These are phyloP conservation scores for Stevia rebaudiana DNA, from an alignment of 140 eudicot species.

Conservation along the genomic window DNA sequence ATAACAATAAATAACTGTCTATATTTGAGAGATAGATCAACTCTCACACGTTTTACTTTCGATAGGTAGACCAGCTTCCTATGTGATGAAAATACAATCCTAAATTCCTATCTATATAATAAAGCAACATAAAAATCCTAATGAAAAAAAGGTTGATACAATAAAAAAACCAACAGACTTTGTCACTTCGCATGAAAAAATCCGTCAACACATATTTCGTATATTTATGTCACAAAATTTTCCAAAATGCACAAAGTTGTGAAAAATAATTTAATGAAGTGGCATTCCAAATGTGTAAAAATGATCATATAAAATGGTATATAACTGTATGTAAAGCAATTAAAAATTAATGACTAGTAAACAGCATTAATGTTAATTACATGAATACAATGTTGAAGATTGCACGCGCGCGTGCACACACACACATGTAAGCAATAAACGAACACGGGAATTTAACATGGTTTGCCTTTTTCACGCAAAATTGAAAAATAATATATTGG, in stretches of 20 bases:
- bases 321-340: not conserved
- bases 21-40: not conserved
- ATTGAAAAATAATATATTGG: not conserved
- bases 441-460: not conserved
- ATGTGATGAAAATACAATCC: not conserved
- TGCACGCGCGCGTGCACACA: too few relatives aligned
- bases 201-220: not conserved
- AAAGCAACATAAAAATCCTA: not conserved
- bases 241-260: not conserved
- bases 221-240: not conserved
- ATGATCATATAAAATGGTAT: not conserved
- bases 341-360: not conserved
- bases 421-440: too few relatives aligned
- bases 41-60: not conserved
- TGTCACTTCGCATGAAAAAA: not conserved
- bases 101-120: not conserved
- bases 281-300: not conserved
- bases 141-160: not conserved
- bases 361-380: too few relatives aligned
- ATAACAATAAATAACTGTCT: not conserved
- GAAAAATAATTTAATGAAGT: not conserved
- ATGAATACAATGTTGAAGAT: too few relatives aligned
- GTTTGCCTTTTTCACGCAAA: not conserved
- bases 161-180: not conserved
- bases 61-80: not conserved